Conservation (phyloP, 2,329 filamentous ascomycete species). For the Venturia pyrina region DNA sequence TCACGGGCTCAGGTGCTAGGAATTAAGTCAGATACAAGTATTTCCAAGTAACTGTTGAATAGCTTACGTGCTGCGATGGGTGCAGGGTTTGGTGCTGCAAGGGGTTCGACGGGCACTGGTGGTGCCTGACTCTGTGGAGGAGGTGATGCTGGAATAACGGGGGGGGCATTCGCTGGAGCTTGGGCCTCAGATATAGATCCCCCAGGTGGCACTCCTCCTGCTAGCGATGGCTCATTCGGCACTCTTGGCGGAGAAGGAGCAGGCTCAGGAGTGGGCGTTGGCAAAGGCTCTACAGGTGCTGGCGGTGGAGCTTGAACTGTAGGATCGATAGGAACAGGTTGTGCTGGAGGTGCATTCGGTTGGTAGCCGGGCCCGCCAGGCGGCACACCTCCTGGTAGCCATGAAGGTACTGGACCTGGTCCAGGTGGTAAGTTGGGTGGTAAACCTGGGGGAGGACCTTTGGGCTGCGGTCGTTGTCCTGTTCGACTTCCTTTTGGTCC, state of each 20-base stretch:
- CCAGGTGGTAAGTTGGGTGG: background rate
- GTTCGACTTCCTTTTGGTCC: background rate
- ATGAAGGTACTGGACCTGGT: background rate
- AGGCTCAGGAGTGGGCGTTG: background rate
- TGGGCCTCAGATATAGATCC: background rate
- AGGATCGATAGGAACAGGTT: background rate
- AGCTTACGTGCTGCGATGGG: background rate
- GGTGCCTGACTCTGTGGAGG: background rate
- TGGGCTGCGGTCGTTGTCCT: background rate
- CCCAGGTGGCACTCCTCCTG: background rate
- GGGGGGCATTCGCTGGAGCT: background rate
- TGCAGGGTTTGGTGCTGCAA: background rate
- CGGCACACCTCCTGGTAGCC: background rate
- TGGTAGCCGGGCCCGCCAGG: background rate
- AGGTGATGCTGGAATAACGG: background rate
- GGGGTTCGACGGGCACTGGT: background rate
- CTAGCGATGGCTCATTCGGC: background rate
- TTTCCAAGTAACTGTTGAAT: too few relatives aligned
- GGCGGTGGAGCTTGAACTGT: background rate
- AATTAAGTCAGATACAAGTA: background rate
- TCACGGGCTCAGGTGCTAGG: background rate
- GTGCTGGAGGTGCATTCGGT: background rate
- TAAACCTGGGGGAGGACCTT: background rate
- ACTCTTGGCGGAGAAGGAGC: background rate
- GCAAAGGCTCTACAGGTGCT: background rate